Conservation (phyloP, 331 rosid genomes). For the Malus hybrid region DNA sequence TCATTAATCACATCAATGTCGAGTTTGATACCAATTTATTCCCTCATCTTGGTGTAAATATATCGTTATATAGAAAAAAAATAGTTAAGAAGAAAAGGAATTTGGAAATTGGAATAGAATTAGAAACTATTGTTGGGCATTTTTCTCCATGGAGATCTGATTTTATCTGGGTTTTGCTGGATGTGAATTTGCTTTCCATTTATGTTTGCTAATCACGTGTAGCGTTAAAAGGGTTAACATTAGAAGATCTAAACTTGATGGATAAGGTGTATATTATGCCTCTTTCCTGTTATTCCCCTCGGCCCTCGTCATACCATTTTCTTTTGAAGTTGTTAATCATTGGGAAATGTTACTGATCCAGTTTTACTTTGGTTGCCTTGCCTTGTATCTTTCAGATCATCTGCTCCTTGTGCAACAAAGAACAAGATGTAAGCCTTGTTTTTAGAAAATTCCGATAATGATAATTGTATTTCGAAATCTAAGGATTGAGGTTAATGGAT, state of each 20-base stretch:
- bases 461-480: neutral
- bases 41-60: too few relatives aligned
- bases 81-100: neutral
- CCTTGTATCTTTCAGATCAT: slow-evolving; percentile 50
- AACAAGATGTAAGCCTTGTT: slow-evolving; percentile 64
- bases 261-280: neutral
- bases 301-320: neutral
- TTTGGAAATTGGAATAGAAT: neutral
- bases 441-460: neutral
- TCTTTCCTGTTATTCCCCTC: neutral
- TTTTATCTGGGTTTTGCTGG: neutral
- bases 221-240: neutral
- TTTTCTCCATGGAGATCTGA: neutral
- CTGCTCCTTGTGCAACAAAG: slow-evolving; percentile 67
- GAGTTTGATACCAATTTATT: too few relatives aligned
- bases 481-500: neutral
- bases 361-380: slow-evolving; percentile 9
- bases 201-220: neutral
- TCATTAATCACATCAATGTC: neutral
- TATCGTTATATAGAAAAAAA: too few relatives aligned
- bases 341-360: neutral
- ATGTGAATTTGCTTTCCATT: neutral
- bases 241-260: slow-evolving; percentile 5
- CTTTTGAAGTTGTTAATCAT: neutral
- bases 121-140: neutral